Evolutionary conservation across 2,329 filamentous ascomycete genomes (phyloP).

Genomic region (Monilinia laxa): DNA sequence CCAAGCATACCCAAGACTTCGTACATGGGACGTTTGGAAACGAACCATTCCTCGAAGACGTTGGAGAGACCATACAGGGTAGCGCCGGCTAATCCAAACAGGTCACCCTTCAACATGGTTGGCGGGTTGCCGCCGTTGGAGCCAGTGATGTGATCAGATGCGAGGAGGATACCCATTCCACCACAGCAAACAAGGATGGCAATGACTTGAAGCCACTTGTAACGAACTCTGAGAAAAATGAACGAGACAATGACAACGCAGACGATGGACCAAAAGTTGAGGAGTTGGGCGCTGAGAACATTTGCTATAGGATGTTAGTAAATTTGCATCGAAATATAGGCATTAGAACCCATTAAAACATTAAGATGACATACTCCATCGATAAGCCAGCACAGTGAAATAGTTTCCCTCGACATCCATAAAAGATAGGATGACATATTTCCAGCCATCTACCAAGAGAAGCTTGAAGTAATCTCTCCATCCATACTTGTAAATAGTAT

Average conservation of each 20-base stretch:
- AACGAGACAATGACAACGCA: slow-evolving; percentile 86
- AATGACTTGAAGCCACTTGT: slow-evolving; percentile 78
- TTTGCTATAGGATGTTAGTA: slow-evolving; percentile 57
- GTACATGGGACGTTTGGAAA: slow-evolving; percentile 81
- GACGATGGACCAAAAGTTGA: slow-evolving; percentile 99
- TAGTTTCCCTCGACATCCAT: slow-evolving; percentile 97
- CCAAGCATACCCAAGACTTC: slow-evolving; percentile 91
- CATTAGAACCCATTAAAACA: not conserved
- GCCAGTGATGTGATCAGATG: slow-evolving; percentile 80
- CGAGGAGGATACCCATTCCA: slow-evolving; percentile 83
- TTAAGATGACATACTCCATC: slow-evolving; percentile 42
- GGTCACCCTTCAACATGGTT: slow-evolving; percentile 84
- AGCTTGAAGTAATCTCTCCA: slow-evolving; percentile 66
- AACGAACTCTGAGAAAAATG: slow-evolving; percentile 79
- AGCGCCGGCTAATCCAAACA: slow-evolving; percentile 86
- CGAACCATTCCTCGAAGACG: slow-evolving; percentile 91
- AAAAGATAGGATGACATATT: slow-evolving; percentile 89
- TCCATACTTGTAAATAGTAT: slow-evolving; percentile 78
- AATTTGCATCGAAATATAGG: not conserved
- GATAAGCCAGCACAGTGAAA: slow-evolving; percentile 93
- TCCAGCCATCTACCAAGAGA: slow-evolving; percentile 75
- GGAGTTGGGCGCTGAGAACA: slow-evolving; percentile 86
- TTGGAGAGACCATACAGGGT: slow-evolving; percentile 91
- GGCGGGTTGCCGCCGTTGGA: slow-evolving; percentile 64
- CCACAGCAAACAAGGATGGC: slow-evolving; percentile 91